Base-by-base conservation (phyloP, 371 early-diverging fungal species). In the Choanephora cucurbitarum region DNA sequence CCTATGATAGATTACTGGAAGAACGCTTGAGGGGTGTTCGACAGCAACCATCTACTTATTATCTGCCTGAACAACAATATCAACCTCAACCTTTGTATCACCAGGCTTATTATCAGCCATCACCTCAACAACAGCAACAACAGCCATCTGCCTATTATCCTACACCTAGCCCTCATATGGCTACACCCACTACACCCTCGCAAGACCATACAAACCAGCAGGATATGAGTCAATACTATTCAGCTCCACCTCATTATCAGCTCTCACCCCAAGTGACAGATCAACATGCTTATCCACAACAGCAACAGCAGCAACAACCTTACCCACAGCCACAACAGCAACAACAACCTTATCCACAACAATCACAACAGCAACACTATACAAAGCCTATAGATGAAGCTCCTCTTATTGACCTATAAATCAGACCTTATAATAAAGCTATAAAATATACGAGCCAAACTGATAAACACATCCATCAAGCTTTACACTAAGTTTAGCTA, bases 1-100 rank as follows among this genome's bases (percentile, higher is more conserved):
- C 89, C 19, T 95, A 95, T 57, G 95, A 95, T 68, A 85, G 83
- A 37, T 64, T 95, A 44, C 67, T 93, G 39, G 88, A 91, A 50
- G 84, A 91, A 59, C 82, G 88, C 24, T 69, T 91, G 23, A 66
- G 77, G 11, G 43, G 39, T 49, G 47, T 54, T 4, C 32, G 28
- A 17, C 49, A 57, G 13, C 49, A 48, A 49, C 31, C 18, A 13
- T 17, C 33, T 46, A 18, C 13, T 24, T 40, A 32, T 52, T 37
- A 53, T 48, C 34, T 41, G 49, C 64, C 49, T 46, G 47, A 44
- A 22, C 65, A 65, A 52, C 52, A 48, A 3, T 52, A 65, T 49
- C 49, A 56, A 41, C 45, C 42, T 21, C 47, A 58, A 52, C 51
- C 57, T 0, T 50, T 57, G 40, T 44, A 50, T 45, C 44, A 48